These are phyloP conservation scores for Hypholoma sublateritium DNA, from an alignment of 768 basidiomycete genomes.

Conservation along the genomic window DNA sequence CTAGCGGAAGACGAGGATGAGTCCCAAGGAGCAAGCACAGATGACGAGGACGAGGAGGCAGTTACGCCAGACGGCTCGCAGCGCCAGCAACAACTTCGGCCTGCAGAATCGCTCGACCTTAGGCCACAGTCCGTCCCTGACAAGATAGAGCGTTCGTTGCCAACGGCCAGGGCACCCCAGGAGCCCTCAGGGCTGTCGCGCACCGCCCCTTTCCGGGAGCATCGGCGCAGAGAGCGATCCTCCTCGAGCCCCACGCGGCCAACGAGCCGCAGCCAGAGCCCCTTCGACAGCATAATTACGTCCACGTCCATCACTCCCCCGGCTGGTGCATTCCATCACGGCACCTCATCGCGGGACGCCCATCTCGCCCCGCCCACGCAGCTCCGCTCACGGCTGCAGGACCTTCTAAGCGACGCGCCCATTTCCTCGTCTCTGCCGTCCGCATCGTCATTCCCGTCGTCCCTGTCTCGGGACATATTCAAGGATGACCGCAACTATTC, in stretches of 20 bases:
- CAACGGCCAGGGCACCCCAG: slow-evolving; percentile 2
- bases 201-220: slow-evolving; percentile 18
- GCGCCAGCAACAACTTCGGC: slow-evolving; percentile 9
- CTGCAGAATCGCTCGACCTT: background rate
- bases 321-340: slow-evolving; percentile 1
- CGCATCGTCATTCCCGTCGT: slow-evolving; percentile 23
- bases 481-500: slow-evolving; percentile 2
- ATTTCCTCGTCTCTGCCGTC: slow-evolving; percentile 46
- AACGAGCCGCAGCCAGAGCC: slow-evolving; percentile 23
- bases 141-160: slow-evolving; percentile 6
- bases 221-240: slow-evolving; percentile 27
- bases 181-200: slow-evolving; percentile 23
- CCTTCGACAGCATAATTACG: slow-evolving; percentile 17
- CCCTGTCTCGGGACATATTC: slow-evolving; percentile 11
- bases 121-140: slow-evolving; percentile 3
- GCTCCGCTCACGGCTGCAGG: slow-evolving; percentile 41
- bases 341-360: slow-evolving; percentile 8
- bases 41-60: slow-evolving; percentile 22
- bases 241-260: slow-evolving; percentile 25
- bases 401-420: slow-evolving; percentile 43
- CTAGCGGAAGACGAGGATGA: slow-evolving; percentile 30
- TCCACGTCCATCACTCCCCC: slow-evolving; percentile 19
- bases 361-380: slow-evolving; percentile 16
- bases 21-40: slow-evolving; percentile 6
- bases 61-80: slow-evolving; percentile 19